Conservation (phyloP, 257 asterid genomes). For the Jaltomata sinuosa region DNA sequence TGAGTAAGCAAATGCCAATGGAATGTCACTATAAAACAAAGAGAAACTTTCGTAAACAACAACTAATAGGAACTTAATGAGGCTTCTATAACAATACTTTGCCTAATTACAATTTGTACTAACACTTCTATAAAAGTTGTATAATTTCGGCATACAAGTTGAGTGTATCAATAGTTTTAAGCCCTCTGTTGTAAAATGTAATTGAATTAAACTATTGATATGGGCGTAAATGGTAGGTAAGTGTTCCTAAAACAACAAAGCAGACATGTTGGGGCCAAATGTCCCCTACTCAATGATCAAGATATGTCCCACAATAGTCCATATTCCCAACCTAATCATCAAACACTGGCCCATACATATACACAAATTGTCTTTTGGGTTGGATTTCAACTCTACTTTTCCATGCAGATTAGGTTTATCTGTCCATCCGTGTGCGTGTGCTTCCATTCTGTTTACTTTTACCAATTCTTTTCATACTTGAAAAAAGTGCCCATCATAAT, state of each 20-base stretch:
- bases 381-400: neutral
- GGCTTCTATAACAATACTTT: too few species aligned
- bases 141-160: too few species aligned
- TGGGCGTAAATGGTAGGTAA: neutral
- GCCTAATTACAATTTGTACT: too few species aligned
- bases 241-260: neutral
- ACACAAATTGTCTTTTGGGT: neutral
- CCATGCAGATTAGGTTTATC: neutral
- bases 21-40: too few species aligned
- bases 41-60: too few species aligned
- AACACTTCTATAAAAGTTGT: too few species aligned
- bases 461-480: neutral
- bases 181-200: too few species aligned
- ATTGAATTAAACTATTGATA: too few species aligned
- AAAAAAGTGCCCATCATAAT: neutral
- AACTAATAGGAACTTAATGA: too few species aligned
- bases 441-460: neutral
- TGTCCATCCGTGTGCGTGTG: neutral
- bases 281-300: conserved; percentile 8
- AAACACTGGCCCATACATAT: neutral
- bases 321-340: neutral
- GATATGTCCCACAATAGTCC: neutral
- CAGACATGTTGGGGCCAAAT: conserved; percentile 7
- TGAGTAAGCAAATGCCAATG: too few species aligned
- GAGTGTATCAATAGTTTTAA: too few species aligned